Evolutionary conservation across 495 filamentous ascomycete species (phyloP).

Genomic region (Xanthoparmelia taractica): DNA sequence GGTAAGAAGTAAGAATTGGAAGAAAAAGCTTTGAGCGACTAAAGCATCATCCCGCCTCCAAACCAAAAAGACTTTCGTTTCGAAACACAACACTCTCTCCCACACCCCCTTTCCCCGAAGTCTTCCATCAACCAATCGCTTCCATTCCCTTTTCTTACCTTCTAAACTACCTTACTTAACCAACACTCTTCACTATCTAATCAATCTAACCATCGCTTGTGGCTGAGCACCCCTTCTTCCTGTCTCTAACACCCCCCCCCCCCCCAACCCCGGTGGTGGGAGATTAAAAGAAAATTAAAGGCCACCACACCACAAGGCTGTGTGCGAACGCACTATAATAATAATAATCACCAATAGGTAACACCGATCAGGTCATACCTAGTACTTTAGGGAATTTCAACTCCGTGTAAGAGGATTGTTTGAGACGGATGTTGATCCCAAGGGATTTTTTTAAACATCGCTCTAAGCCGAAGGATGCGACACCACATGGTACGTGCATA

Average conservation of each 20-base stretch:
- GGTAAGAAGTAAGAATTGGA: too few species aligned
- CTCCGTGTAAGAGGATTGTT: not conserved
- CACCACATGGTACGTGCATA: not conserved
- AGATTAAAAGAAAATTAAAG: slow-evolving; percentile 6
- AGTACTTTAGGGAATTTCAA: too few species aligned
- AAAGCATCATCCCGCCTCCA: not conserved
- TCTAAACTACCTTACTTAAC: too few species aligned
- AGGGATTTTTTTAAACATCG: too few species aligned
- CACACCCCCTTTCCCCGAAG: too few species aligned
- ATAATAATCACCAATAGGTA: too few species aligned
- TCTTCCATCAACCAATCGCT: not conserved
- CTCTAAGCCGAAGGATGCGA: not conserved
- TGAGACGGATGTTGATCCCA: not conserved
- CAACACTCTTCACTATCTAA: not conserved
- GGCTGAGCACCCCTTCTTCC: not conserved
- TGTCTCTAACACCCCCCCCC: too few species aligned
- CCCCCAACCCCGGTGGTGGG: too few species aligned
- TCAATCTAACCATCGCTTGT: not conserved
- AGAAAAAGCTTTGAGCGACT: too few species aligned
- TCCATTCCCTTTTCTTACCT: not conserved
- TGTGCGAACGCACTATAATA: not conserved
- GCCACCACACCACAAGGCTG: slow-evolving; percentile 7
- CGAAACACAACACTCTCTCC: not conserved
- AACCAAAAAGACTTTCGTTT: not conserved
- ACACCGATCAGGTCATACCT: too few species aligned